phyloP scores from a whole-genome alignment of 352 stramenopile genomes.

The Peronospora belbahrii region DNA sequence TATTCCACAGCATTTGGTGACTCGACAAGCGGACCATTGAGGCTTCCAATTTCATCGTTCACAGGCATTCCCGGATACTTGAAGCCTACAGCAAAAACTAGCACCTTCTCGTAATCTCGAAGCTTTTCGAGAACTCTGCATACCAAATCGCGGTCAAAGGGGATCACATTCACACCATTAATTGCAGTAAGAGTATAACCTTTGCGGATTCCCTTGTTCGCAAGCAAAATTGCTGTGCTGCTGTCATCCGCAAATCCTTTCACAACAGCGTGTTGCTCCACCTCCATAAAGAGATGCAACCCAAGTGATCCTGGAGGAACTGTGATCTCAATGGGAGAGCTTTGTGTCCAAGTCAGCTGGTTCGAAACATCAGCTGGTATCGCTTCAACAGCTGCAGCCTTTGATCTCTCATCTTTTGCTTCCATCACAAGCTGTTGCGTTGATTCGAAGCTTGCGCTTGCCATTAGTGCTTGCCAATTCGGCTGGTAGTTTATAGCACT shows the following conservation, averaged over 20 bases:
- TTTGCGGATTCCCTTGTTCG: slow-evolving; percentile 22
- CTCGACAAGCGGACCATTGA: slow-evolving; percentile 2
- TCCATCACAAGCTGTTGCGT: slow-evolving; percentile 28
- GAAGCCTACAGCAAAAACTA: slow-evolving; percentile 44
- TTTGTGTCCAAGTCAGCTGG: slow-evolving; percentile 13
- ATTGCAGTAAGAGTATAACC: slow-evolving; percentile 43
- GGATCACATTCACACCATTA: slow-evolving; percentile 46
- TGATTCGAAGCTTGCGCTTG: slow-evolving; percentile 19
- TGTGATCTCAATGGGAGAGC: slow-evolving; percentile 28
- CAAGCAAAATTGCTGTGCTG: slow-evolving; percentile 29
- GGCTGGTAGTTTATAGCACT: background rate
- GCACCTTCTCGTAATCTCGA: slow-evolving; percentile 38
- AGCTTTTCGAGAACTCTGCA: slow-evolving; percentile 48
- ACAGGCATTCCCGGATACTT: slow-evolving; percentile 1
- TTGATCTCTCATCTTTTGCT: slow-evolving; percentile 9
- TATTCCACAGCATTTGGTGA: slow-evolving; percentile 23
- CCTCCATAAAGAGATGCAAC: slow-evolving; percentile 49
- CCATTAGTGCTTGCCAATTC: slow-evolving; percentile 2
- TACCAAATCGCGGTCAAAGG: slow-evolving; percentile 30
- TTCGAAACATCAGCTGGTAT: slow-evolving; percentile 7
- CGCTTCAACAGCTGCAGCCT: slow-evolving; percentile 1
- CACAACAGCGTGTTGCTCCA: slow-evolving; percentile 46
- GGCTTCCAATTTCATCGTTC: slow-evolving; percentile 6
- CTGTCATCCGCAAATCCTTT: slow-evolving; percentile 49
- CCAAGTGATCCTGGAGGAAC: slow-evolving; percentile 44